Base-by-base conservation (phyloP, 1,139 yeast genomes). In the Diutina neorugosa region DNA sequence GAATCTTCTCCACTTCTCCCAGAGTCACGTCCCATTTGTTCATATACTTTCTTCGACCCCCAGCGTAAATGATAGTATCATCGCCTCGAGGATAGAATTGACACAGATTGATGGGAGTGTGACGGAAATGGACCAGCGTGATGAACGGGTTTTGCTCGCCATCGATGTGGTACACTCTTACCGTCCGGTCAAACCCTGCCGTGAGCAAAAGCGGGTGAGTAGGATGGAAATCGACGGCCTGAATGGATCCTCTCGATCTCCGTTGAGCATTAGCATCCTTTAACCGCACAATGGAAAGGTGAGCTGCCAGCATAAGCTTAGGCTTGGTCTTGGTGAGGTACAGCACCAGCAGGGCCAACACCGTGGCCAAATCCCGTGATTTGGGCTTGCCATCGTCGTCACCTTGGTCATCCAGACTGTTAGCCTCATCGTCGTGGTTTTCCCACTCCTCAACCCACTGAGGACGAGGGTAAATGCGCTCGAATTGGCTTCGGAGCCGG, bases 21-120 rank as follows among this genome's bases (percentile, higher is more conserved):
- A 77, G 72, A 53, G 79, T 78, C 54, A 93, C 74, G 66, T 90
- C 93, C 96, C 98, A 91, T 54, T 89, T 82, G 68, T 86, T 88
- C 87, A 93, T 83, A 65, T 85, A 91, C 56, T 88, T 78, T 70
- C 98, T 82, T 70, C 97, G 81, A 56, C 98, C 98, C 56, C 87
- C 96, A 1, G 95, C 89, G 64, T 80, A 84, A 3, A 93, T 80
- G 59, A 69, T 56, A 55, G 66, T 69, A 55, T 72, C 73, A 8
- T 9, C 19, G 6, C 19, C 34, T 58, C 78, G 81, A 7, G 74
- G 71, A 53, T 81, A 80, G 65, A 88, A 89, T 56, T 73, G 69
- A 48, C 96, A 91, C 0, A 86, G 77, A 60, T 84, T 86, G 53
- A 94, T 78, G 1, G 98, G 97, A 8, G 89, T 78, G 59, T 86